These are phyloP conservation scores for Xanthoconium stramineum DNA, from an alignment of 768 basidiomycete species.

Conservation along the genomic window DNA sequence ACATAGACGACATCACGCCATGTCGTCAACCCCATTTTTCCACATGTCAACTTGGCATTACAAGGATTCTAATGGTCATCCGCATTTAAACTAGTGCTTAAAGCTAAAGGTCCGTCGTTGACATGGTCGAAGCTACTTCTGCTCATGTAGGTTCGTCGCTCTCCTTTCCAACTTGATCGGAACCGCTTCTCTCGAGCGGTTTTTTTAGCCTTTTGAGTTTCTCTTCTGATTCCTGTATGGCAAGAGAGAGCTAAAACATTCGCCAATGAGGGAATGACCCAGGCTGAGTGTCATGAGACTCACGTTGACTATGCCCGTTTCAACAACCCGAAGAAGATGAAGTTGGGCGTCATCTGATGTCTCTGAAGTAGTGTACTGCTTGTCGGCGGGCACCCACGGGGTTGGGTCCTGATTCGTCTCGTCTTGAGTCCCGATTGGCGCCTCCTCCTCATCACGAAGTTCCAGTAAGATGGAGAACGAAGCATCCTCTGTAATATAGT, in stretches of 20 bases:
- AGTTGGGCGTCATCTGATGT: conserved; percentile 64
- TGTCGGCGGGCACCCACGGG: conserved; percentile 76
- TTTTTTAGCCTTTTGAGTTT: conserved; percentile 43
- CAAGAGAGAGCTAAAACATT: conserved; percentile 57
- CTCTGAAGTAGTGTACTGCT: conserved; percentile 65
- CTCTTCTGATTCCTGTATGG: conserved; percentile 75
- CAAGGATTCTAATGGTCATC: conserved; percentile 7
- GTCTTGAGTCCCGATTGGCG: conserved; percentile 42
- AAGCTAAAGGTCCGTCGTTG: background rate
- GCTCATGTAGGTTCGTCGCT: conserved; percentile 5
- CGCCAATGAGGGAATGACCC: conserved; percentile 1
- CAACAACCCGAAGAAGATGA: conserved; percentile 74
- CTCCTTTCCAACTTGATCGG: conserved; percentile 12
- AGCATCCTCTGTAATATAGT: conserved; percentile 50
- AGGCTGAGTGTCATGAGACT: conserved; percentile 17
- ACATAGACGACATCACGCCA: no score
- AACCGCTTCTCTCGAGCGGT: background rate
- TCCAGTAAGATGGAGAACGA: conserved; percentile 86
- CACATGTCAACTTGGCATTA: background rate
- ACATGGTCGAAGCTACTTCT: background rate
- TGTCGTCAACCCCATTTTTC: no score
- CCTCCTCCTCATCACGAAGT: conserved; percentile 62
- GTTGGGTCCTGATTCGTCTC: conserved; percentile 58
- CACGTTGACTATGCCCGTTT: conserved; percentile 81
- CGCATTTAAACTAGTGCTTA: conserved; percentile 3